phyloP scores from a whole-genome alignment of 495 filamentous ascomycete species.

The Trichoderma asperelloides region DNA sequence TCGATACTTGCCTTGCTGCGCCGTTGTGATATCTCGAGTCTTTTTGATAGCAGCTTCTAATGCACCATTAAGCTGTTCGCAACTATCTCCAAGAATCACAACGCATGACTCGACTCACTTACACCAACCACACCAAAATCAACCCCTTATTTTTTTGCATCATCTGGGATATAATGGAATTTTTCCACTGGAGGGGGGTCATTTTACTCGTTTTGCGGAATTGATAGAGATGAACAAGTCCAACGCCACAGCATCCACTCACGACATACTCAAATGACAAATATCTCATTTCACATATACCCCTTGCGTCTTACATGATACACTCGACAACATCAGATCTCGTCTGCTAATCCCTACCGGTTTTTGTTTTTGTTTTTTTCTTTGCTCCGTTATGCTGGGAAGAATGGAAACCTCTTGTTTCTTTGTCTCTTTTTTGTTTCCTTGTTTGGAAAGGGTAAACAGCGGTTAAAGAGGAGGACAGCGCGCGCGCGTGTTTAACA shows the following conservation, averaged over 20 bases:
- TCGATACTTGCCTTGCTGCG: no score
- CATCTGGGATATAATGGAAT: background rate
- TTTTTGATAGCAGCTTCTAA: no score
- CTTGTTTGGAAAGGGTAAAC: background rate
- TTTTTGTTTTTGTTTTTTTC: background rate
- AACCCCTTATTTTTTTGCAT: no score
- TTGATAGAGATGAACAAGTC: slow-evolving; percentile 9
- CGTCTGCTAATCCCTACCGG: background rate
- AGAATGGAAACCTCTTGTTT: background rate
- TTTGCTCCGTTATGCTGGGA: background rate
- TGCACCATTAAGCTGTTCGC: no score
- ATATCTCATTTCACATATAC: background rate
- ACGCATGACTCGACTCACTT: no score
- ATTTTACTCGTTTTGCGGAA: slow-evolving; percentile 14
- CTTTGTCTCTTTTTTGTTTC: background rate
- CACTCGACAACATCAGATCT: background rate
- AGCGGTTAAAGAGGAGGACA: background rate
- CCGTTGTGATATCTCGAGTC: no score
- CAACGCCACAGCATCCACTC: background rate
- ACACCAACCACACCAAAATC: no score
- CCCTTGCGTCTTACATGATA: slow-evolving; percentile 1
- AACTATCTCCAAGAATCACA: no score
- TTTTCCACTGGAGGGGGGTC: slow-evolving; percentile 13
- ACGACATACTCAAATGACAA: background rate
- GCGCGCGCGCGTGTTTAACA: background rate